Percentiles rank a stretch among this genome's conserved stretches.
Evolutionary conservation across 148 eudicot genomes (phyloP).

Genomic region (Diospyros kaki): DNA sequence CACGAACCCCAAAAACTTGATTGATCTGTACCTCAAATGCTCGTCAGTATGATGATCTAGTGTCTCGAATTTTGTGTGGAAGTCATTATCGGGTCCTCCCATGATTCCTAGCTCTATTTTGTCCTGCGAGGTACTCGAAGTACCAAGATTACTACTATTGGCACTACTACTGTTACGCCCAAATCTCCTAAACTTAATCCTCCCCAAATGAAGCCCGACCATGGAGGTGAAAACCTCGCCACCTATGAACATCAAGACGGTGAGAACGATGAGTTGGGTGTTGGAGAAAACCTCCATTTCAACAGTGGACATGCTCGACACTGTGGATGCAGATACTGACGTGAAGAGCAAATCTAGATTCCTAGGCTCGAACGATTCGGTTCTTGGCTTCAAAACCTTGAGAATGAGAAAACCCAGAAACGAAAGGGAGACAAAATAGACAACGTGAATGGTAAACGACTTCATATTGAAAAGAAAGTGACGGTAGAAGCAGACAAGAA

Average conservation of each 20-base stretch:
- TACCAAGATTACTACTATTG: not conserved
- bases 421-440: constrained; percentile 36
- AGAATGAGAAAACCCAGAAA: constrained; percentile 24
- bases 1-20: constrained; percentile 25
- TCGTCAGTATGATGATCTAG: not conserved
- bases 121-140: constrained; percentile 9
- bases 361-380: constrained; percentile 14
- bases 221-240: constrained; percentile 71
- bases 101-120: constrained; percentile 13
- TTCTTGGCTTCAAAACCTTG: constrained; percentile 24
- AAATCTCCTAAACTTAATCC: constrained; percentile 15
- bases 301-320: constrained; percentile 67
- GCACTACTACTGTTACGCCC: constrained; percentile 1
- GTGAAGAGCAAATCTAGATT: constrained; percentile 53
- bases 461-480: not conserved
- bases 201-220: constrained; percentile 37
- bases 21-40: constrained; percentile 26
- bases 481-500: not conserved
- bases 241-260: constrained; percentile 58
- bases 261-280: constrained; percentile 51
- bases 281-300: constrained; percentile 77
- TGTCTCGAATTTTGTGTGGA: not conserved
- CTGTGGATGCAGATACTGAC: constrained; percentile 52
- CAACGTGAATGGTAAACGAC: constrained; percentile 35
- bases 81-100: not conserved